Evolutionary conservation across 345 rosid genomes (phyloP), one percentile per base, ranked within the genome.

Genomic region (Populus simonii): DNA sequence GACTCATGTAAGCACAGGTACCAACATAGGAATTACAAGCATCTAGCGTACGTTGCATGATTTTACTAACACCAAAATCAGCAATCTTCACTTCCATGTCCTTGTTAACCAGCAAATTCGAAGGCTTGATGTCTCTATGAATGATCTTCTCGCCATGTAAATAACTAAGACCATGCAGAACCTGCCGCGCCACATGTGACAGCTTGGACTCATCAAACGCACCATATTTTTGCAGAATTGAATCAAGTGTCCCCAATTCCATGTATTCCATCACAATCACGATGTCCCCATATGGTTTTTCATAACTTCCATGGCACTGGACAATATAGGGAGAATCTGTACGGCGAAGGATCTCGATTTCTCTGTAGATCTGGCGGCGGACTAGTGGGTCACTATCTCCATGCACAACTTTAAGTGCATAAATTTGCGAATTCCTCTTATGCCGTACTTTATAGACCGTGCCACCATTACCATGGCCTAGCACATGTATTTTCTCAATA

Each of bases 1-100:
- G 98, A 31, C 97, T 92, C 98, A 94, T 94, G 76, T 94, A 94
- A 31, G 98, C 98, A 68, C 93, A 91, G 6, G 98, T 94, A 0
- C 98, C 98, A 3, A 94, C 96, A 43, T 92, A 94, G 18, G 97
- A 94, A 31, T 91, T 92, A 43, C 98, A 92, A 6, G 94, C 82
- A 67, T 94, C 95, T 13, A 93, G 75, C 1, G 91, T 86, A 12
- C 94, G 84, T 39, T 82, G 73, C 90, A 93, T 87, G 77, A 94
- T 87, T 51, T 90, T 94, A 72, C 97, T 89, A 1, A 93, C 97
- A 0, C 98, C 97, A 57, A 94, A 94, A 72, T 94, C 98, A 3
- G 94, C 89, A 59, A 94, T 94, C 74, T 94, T 94, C 23, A 94
- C 92, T 16, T 88, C 88, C 89, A 89, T 78, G 3, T 74, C 78